phyloP scores from a whole-genome alignment of 306 rosid species.

The Pyrus pyrifolia region DNA sequence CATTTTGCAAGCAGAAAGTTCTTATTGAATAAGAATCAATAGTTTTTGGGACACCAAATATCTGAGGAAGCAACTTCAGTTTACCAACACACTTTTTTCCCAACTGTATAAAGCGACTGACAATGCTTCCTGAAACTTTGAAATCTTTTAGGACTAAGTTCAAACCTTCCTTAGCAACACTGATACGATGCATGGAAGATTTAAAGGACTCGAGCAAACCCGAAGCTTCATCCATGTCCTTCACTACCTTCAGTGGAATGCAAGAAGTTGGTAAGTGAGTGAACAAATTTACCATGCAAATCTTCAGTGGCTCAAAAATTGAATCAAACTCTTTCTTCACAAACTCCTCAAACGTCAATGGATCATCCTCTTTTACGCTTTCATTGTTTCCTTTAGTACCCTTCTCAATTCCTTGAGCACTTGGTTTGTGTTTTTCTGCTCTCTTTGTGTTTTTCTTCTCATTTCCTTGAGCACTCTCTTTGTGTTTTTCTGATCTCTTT shows the following conservation, averaged over 20 bases:
- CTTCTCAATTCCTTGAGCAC: not conserved
- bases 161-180: not conserved
- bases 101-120: not conserved
- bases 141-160: not conserved
- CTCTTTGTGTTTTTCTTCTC: not conserved
- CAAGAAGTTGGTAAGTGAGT: slow-evolving; percentile 50
- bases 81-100: not conserved
- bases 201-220: slow-evolving; percentile 17
- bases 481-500: not conserved
- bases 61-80: slow-evolving; percentile 18
- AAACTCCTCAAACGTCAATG: slow-evolving; percentile 30
- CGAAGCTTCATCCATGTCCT: slow-evolving; percentile 14
- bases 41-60: not conserved
- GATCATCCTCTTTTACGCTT: not conserved
- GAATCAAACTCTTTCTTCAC: slow-evolving; percentile 13
- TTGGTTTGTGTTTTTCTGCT: not conserved
- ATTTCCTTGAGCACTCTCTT: not conserved
- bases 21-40: not conserved
- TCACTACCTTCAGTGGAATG: slow-evolving; percentile 18
- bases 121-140: not conserved
- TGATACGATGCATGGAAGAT: not conserved
- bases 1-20: slow-evolving; percentile 17
- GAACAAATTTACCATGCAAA: slow-evolving; percentile 3
- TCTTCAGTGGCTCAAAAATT: slow-evolving; percentile 9
- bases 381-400: not conserved